Evolutionary conservation across 768 basidiomycete genomes (phyloP), one percentile per base, ranked within the genome.

Genomic region (Cubamyces lactineus): DNA sequence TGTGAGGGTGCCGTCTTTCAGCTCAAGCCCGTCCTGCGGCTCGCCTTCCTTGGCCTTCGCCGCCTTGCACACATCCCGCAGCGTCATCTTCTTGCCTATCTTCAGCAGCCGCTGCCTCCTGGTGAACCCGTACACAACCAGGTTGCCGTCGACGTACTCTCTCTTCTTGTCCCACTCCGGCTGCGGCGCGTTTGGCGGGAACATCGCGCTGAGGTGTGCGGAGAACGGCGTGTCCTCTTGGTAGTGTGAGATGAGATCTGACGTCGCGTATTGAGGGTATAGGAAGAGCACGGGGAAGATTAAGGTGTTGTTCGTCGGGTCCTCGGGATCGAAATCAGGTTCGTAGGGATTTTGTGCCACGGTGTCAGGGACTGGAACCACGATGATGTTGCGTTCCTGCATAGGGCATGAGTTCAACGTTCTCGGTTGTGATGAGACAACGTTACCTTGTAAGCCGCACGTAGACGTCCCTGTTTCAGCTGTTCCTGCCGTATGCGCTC

Each of bases 231-330:
- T 88, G 65, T 89, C 84, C 73, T 98, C 96, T 65, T 86, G 80
- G 75, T 96, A 98, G 52, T 88, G 82, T 15, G 89, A 80, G 65
- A 98, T 90, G 60, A 96, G 82, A 74, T 99, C 97, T 28, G 96
- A 93, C 5, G 86, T 93, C 12, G 88, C 85, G 65, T 94, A 81
- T 72, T 94, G 88, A 6, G 97, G 97, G 74, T 98, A 97, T 62
- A 98, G 81, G 75, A 98, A 90, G 79, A 97, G 92, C 43, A 90
- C 88, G 2, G 97, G 96, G 71, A 97, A 73, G 63, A 96, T 74
- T 13, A 96, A 81, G 0, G 86, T 86, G 63, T 73, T 71, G 66
- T 80, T 66, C 59, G 85, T 76, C 59, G 84, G 71, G 74, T 87
- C 89, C 63, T 88, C 85, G 2, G 82, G 71, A 69, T 90, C 87